These are phyloP conservation scores for Populus euphratica DNA, from an alignment of 345 rosid species.

Conservation along the genomic window DNA sequence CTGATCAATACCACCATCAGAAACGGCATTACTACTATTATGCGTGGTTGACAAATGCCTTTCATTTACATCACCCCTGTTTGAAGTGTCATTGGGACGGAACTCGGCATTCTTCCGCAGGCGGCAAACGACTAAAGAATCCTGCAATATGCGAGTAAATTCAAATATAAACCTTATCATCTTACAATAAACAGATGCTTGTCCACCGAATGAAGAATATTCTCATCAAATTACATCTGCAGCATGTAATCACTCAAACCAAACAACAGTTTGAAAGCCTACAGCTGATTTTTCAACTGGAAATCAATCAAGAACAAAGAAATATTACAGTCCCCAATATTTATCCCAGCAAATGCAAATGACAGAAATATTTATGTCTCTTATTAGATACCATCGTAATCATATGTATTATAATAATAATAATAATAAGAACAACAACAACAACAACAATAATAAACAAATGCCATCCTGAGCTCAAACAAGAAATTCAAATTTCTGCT, in stretches of 20 bases:
- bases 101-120: slow-evolving; percentile 64
- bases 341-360: too few species aligned
- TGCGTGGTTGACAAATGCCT: slow-evolving; percentile 18
- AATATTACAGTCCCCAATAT: too few species aligned
- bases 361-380: too few species aligned
- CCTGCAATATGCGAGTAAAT: slow-evolving; percentile 35
- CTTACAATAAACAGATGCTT: neutral
- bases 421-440: too few species aligned
- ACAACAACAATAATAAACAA: too few species aligned
- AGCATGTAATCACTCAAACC: neutral
- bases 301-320: neutral
- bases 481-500: too few species aligned
- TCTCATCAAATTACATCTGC: neutral
- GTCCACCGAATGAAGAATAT: neutral
- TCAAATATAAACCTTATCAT: neutral
- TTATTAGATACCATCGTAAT: too few species aligned
- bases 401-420: too few species aligned
- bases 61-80: slow-evolving; percentile 26
- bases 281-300: neutral
- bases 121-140: slow-evolving; percentile 78
- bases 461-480: too few species aligned
- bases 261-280: neutral
- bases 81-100: slow-evolving; percentile 23
- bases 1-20: slow-evolving; percentile 31
- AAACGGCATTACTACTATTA: slow-evolving; percentile 15